These are phyloP conservation scores for Quillaja saponaria DNA, from an alignment of 306 rosid genomes.

Conservation along the genomic window DNA sequence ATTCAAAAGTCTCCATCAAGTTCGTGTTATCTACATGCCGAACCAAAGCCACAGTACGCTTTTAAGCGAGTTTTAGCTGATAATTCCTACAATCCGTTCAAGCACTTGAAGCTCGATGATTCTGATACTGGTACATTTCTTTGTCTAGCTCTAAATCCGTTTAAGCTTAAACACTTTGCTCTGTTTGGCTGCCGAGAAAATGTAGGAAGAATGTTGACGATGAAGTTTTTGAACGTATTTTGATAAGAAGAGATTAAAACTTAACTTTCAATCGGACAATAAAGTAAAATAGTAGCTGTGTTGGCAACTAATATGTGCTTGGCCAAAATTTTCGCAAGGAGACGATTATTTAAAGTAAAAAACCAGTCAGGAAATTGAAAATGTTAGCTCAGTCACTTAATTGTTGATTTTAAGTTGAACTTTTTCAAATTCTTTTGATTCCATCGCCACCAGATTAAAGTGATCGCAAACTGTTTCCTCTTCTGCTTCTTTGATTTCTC, in stretches of 20 bases:
- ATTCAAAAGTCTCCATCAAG: conserved; percentile 33
- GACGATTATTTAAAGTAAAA: neutral
- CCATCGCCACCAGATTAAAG: too few species aligned
- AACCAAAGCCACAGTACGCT: conserved; percentile 62
- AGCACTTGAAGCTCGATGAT: conserved; percentile 48
- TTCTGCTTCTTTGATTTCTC: conserved; percentile 1
- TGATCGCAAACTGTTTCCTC: neutral
- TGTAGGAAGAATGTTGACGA: conserved; percentile 4
- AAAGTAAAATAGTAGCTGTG: too few species aligned
- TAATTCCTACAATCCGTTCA: conserved; percentile 70
- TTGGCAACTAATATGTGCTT: too few species aligned
- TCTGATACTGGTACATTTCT: conserved; percentile 40
- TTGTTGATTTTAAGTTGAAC: too few species aligned
- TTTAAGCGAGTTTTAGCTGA: conserved; percentile 79
- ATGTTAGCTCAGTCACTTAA: neutral
- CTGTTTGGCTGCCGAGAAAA: conserved; percentile 14
- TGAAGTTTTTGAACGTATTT: neutral
- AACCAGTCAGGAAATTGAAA: neutral
- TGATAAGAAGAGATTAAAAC: neutral
- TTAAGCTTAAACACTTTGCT: neutral
- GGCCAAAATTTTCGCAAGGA: neutral
- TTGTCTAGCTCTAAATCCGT: conserved; percentile 24
- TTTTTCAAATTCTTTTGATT: too few species aligned
- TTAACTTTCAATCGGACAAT: neutral
- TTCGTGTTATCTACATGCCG: conserved; percentile 63